phyloP scores from a whole-genome alignment of 2,329 filamentous ascomycete species.

The Microascus cirrosus region DNA sequence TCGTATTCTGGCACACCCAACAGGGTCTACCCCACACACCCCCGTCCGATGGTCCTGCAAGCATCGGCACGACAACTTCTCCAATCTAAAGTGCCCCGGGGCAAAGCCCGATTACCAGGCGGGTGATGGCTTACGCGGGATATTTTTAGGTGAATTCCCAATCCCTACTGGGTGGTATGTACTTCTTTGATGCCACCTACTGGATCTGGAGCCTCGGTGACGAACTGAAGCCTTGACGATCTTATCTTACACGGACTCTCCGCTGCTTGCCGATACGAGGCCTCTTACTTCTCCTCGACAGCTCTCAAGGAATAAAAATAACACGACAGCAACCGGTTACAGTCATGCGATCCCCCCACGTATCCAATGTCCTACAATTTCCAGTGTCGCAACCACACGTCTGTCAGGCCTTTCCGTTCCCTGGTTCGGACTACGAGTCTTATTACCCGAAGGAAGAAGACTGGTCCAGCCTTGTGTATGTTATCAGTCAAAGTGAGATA shows the following conservation, averaged over 20 bases:
- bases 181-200: no score
- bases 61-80: not conserved
- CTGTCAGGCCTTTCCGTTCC: not conserved
- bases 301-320: not conserved
- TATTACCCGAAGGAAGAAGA: not conserved
- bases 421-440: not conserved
- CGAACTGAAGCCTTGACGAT: no score
- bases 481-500: not conserved
- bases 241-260: no score
- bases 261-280: no score
- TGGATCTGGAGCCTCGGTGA: no score
- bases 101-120: not conserved
- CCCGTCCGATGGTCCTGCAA: not conserved
- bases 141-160: no score
- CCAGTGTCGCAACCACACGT: not conserved
- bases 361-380: not conserved
- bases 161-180: no score
- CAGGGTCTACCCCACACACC: not conserved
- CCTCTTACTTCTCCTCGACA: no score
- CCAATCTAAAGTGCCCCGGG: not conserved
- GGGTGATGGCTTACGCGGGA: no score
- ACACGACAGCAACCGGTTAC: not conserved
- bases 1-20: no score
- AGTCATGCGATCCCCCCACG: not conserved
- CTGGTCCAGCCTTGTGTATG: not conserved